These are phyloP conservation scores for Salvia miltiorrhiza DNA, from an alignment of 257 asterid genomes.

Conservation along the genomic window DNA sequence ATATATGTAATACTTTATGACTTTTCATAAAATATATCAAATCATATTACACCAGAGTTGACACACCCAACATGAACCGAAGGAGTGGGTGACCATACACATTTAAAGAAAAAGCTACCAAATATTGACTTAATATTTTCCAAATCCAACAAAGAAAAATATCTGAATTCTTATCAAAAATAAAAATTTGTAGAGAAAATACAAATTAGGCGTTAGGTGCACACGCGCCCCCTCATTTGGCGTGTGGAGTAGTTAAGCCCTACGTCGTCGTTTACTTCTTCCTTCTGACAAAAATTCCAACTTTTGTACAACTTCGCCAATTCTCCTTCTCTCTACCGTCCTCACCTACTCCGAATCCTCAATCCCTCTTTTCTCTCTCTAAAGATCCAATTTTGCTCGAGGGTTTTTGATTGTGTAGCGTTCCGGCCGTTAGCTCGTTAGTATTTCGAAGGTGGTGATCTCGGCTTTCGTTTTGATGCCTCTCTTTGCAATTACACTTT, in stretches of 20 bases:
- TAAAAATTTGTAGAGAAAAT: background rate
- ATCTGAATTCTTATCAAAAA: background rate
- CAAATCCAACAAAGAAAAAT: background rate
- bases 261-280: conserved; percentile 27
- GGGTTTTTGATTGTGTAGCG: conserved; percentile 16
- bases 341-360: conserved; percentile 27
- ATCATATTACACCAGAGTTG: background rate
- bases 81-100: background rate
- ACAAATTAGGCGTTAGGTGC: conserved; percentile 18
- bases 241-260: conserved; percentile 36
- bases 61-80: background rate
- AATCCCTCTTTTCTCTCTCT: conserved; percentile 16
- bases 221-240: conserved; percentile 26
- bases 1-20: too few relatives aligned
- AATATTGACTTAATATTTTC: conserved; percentile 4
- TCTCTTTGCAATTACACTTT: background rate
- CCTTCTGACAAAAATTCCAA: conserved; percentile 17
- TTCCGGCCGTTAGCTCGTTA: conserved; percentile 1
- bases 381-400: conserved; percentile 27
- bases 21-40: background rate
- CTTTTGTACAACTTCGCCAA: conserved; percentile 5
- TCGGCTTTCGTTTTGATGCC: background rate
- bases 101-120: background rate
- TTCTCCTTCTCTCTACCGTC: conserved; percentile 12
- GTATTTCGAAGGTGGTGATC: conserved; percentile 24